Conservation (phyloP, 1,284 basidiomycete genomes). For the Flammula alnicola region DNA sequence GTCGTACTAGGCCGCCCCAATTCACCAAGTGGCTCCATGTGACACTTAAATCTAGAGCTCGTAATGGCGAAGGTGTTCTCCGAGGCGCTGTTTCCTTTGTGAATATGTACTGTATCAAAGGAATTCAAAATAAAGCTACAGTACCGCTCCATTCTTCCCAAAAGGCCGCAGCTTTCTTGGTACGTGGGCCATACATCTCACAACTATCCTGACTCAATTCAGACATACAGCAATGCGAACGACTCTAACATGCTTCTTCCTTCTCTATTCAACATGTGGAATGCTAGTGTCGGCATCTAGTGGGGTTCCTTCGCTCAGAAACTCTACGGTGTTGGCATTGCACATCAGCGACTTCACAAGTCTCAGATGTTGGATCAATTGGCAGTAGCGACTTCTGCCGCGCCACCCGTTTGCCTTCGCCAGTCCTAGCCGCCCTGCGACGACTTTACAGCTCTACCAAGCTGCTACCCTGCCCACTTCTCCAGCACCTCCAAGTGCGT, state of each 20-base stretch:
- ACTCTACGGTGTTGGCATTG: conserved; percentile 1
- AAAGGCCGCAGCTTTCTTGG: too few species aligned
- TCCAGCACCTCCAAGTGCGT: conserved; percentile 3
- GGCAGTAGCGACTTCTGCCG: background rate
- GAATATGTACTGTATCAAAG: too few species aligned
- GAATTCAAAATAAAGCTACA: too few species aligned
- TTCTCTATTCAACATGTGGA: background rate
- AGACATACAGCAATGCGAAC: background rate
- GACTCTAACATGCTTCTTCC: background rate
- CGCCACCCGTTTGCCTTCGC: background rate
- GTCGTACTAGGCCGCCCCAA: too few species aligned
- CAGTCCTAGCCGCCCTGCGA: background rate
- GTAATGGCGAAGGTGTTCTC: too few species aligned
- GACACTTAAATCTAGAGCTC: too few species aligned
- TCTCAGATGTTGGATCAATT: conserved; percentile 6
- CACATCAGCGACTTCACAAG: conserved; percentile 4
- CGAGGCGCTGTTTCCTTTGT: too few species aligned
- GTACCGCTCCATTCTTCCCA: too few species aligned
- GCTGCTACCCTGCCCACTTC: background rate
- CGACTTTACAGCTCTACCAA: background rate
- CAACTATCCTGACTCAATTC: background rate
- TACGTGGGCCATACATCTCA: background rate
- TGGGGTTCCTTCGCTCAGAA: conserved; percentile 3
- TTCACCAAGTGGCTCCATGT: too few species aligned
- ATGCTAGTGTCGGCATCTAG: background rate